Conservation (phyloP, 495 filamentous ascomycete genomes). For the Glarea lozoyensis region DNA sequence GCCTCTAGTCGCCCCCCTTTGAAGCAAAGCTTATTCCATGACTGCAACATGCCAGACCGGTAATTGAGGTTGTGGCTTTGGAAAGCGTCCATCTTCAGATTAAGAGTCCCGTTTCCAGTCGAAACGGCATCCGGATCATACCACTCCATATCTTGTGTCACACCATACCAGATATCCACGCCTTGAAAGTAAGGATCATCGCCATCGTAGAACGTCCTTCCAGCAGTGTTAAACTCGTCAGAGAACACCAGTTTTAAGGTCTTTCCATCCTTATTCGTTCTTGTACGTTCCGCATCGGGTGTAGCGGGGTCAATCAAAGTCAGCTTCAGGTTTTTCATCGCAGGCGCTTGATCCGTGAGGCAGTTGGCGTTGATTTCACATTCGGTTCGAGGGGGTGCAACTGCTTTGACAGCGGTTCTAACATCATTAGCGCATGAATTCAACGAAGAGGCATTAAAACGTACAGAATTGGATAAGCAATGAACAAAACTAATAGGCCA, state of each 20-base stretch:
- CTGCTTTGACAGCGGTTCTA: constrained; percentile 9
- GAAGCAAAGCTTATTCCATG: constrained; percentile 75
- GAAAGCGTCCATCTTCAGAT: constrained; percentile 59
- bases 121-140: constrained; percentile 72
- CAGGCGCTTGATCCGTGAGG: constrained; percentile 44
- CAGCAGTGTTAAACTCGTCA: constrained; percentile 67
- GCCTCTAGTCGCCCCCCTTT: constrained; percentile 71
- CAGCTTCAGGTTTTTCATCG: constrained; percentile 51
- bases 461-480: constrained; percentile 68
- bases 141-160: constrained; percentile 73
- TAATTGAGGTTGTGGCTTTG: constrained; percentile 61
- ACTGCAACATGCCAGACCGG: constrained; percentile 74
- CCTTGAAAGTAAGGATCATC: constrained; percentile 67
- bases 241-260: constrained; percentile 60
- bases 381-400: background rate
- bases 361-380: constrained; percentile 37
- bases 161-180: constrained; percentile 74
- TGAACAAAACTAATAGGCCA: constrained; percentile 59
- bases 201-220: constrained; percentile 63
- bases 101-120: constrained; percentile 57
- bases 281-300: constrained; percentile 47
- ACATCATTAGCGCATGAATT: constrained; percentile 1
- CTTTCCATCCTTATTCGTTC: constrained; percentile 48
- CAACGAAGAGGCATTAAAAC: constrained; percentile 12
- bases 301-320: constrained; percentile 67